Base-by-base conservation (phyloP, 2,329 filamentous ascomycete species). In the Lasiodiplodia theobromae region DNA sequence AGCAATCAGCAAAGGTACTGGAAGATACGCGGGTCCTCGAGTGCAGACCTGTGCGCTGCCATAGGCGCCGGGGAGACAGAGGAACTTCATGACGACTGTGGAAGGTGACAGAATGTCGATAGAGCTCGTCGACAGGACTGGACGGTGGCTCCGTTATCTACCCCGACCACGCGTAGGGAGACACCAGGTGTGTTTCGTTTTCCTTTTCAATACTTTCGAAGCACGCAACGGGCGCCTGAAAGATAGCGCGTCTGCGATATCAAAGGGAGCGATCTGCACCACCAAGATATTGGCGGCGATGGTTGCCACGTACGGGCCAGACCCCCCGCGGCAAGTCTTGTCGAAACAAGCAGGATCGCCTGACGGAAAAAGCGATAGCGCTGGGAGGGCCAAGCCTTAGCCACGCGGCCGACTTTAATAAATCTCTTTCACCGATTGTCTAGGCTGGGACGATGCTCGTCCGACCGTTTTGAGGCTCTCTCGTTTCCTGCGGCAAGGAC, bases 41-140 rank as follows among this genome's bases (percentile, higher is more conserved):
- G 21, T 25, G 77, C 83, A 79, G 76, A 86, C 85, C 72, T 84
- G 82, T 63, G 86, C 83, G 78, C 85, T 88, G 66, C 86, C 86
- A 74, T 85, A 88, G 25, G 86, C 85, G 70, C 86, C 86, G 40
- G 86, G 86, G 10, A 88, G 80, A 74, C 86, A 88, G 38, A 88
- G 76, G 65, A 88, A 85, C 73, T 80, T 86, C 86, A 88, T 88
- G 21, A 71, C 28, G 14, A 34, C 40, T 34, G 4, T 49, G 82
- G 75, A n/a, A 52, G 37, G n/a, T 18, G 44, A 38, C 28, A 40
- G 58, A 37, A 14, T 62, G 12, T 67, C 54, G 18, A 28, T n/a
- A 47, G 18, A 21, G 18, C 44, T 10, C 16, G 3, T 51, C 25
- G 3, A 12, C 7, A n/a, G 31, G 28, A 40, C 25, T 31, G 44